Conservation (phyloP, 805 yeast genomes). For the Kluyveromyces siamensis region DNA sequence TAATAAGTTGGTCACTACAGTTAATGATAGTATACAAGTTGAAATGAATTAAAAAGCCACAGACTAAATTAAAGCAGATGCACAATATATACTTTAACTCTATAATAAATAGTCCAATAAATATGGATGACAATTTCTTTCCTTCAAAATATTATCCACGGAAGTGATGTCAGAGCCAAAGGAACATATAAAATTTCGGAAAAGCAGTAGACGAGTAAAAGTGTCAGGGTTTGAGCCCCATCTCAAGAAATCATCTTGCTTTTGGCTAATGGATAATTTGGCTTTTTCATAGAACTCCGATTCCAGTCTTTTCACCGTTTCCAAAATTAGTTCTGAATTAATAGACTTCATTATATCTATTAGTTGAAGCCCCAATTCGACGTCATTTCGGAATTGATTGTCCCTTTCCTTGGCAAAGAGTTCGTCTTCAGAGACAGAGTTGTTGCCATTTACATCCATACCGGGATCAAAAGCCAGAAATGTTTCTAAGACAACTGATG, state of each 20-base stretch:
- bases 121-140: conserved; percentile 11
- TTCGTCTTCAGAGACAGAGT: conserved; percentile 14
- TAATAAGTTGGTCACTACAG: too few relatives aligned
- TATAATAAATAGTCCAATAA: conserved; percentile 4
- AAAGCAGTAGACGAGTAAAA: conserved; percentile 14
- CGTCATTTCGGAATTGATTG: conserved; percentile 53
- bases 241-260: conserved; percentile 15
- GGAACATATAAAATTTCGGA: conserved; percentile 4
- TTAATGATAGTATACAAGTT: neutral
- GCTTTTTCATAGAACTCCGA: neutral
- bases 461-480: neutral
- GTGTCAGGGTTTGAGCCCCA: conserved; percentile 21
- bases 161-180: conserved; percentile 1
- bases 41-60: neutral
- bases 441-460: neutral
- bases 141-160: conserved; percentile 4
- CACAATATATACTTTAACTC: neutral
- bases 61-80: neutral
- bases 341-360: conserved; percentile 12
- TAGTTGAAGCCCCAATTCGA: conserved; percentile 22
- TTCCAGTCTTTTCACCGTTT: neutral
- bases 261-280: neutral
- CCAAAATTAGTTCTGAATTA: neutral
- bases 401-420: conserved; percentile 61
- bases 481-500: neutral